A percentile compares a stretch with the other conserved stretches of the same genome.
Conservation (phyloP, 352 stramenopile species). For the Phytophthora europaea region DNA sequence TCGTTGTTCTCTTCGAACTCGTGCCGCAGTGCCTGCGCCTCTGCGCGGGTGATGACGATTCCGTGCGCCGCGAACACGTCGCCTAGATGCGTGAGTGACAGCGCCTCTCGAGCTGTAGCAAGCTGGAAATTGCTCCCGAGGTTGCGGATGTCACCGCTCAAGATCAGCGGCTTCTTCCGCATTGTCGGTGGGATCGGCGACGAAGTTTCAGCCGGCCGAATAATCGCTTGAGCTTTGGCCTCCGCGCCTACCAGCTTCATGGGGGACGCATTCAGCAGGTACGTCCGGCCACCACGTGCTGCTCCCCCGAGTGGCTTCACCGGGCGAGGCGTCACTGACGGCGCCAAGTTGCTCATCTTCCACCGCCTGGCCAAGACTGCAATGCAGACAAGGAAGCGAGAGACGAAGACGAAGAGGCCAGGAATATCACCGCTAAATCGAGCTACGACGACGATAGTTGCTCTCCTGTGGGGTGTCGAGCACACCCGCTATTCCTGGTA, state of each 20-base stretch:
- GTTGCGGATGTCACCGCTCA: slow-evolving; percentile 79
- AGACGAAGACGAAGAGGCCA: slow-evolving; percentile 17
- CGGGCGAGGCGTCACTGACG: slow-evolving; percentile 70
- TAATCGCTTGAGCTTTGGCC: slow-evolving; percentile 21
- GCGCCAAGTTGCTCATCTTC: slow-evolving; percentile 60
- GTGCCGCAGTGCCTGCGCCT: slow-evolving; percentile 68
- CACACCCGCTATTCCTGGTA: slow-evolving; percentile 19
- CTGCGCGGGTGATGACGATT: slow-evolving; percentile 59
- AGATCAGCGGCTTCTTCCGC: slow-evolving; percentile 73
- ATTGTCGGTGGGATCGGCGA: slow-evolving; percentile 31
- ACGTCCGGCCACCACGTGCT: slow-evolving; percentile 55
- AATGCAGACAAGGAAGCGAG: slow-evolving; percentile 9
- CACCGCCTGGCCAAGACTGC: not conserved
- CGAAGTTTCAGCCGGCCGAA: slow-evolving; percentile 45
- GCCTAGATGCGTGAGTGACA: slow-evolving; percentile 58
- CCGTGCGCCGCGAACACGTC: slow-evolving; percentile 60
- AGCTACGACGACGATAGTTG: slow-evolving; percentile 1
- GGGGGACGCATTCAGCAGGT: slow-evolving; percentile 58
- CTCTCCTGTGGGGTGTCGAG: not conserved
- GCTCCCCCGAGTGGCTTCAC: slow-evolving; percentile 43
- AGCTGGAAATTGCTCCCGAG: slow-evolving; percentile 75
- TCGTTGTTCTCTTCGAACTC: slow-evolving; percentile 89
- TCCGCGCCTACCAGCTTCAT: slow-evolving; percentile 42
- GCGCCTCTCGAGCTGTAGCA: slow-evolving; percentile 48
- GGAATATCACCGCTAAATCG: slow-evolving; percentile 34